Percentiles rank a stretch among this genome's conserved stretches.
Evolutionary conservation across 768 basidiomycete genomes (phyloP).

Genomic region (Candolleomyces eurysporus): DNA sequence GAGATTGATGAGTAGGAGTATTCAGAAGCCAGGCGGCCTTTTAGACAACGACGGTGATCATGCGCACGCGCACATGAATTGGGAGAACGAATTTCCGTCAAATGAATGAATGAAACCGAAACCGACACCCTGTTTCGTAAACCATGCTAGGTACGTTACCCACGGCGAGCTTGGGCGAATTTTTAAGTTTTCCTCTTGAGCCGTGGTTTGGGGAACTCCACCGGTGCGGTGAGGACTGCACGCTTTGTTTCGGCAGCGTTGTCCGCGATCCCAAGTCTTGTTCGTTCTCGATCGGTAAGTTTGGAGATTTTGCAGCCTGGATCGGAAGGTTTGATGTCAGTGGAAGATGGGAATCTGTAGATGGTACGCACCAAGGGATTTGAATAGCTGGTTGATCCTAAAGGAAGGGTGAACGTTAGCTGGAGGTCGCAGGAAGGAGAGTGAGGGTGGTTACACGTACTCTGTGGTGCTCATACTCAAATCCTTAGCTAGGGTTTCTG

Average conservation of each 20-base stretch:
- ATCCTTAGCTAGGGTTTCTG: constrained; percentile 67
- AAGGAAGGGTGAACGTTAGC: neutral
- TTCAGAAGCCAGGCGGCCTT: too few species aligned
- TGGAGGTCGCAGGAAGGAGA: constrained; percentile 1
- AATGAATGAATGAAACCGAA: too few species aligned
- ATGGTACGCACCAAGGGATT: constrained; percentile 55
- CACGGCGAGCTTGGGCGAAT: neutral
- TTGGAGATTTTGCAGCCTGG: constrained; percentile 72
- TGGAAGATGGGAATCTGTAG: neutral
- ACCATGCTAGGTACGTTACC: neutral
- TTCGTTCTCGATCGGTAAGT: constrained; percentile 60
- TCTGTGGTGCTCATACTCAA: constrained; percentile 59
- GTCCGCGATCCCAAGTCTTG: constrained; percentile 64
- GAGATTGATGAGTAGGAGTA: too few species aligned
- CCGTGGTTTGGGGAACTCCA: constrained; percentile 75
- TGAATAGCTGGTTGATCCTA: constrained; percentile 68
- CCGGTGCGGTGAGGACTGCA: constrained; percentile 72
- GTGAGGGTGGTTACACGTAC: constrained; percentile 43
- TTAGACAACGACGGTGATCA: too few species aligned
- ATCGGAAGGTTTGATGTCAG: constrained; percentile 1
- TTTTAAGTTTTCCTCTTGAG: constrained; percentile 31
- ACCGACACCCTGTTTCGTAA: too few species aligned
- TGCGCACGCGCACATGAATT: too few species aligned
- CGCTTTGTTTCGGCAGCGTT: constrained; percentile 62
- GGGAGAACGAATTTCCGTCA: too few species aligned